These are phyloP conservation scores for Hordeum marinum DNA, from an alignment of 176 grass and related monocot genomes.

Conservation along the genomic window DNA sequence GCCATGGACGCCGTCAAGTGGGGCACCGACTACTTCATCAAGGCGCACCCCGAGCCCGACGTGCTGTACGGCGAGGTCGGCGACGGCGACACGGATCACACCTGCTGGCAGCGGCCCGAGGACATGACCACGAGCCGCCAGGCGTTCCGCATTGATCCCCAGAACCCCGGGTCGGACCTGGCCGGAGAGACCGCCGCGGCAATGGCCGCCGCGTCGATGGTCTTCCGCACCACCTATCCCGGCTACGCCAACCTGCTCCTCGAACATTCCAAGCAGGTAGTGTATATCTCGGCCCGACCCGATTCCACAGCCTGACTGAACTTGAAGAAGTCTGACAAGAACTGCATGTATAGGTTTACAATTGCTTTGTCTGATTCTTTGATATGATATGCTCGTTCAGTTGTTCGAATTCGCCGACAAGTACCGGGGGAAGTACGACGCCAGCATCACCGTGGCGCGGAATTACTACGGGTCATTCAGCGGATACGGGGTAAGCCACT, in stretches of 20 bases:
- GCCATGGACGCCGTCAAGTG: conserved; percentile 92
- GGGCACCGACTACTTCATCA: conserved; percentile 96
- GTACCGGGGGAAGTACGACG: conserved; percentile 83
- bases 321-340: not conserved
- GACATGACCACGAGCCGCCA: conserved; percentile 89
- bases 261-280: conserved; percentile 70
- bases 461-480: conserved; percentile 88
- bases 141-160: conserved; percentile 68
- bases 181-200: conserved; percentile 80
- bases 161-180: conserved; percentile 83
- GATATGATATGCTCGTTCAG: conserved; percentile 9
- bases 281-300: not conserved
- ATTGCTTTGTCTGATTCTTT: not conserved
- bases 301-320: not conserved
- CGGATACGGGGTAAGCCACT: conserved; percentile 57
- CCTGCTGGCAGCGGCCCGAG: conserved; percentile 91
- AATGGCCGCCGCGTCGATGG: conserved; percentile 71
- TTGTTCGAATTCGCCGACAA: conserved; percentile 84
- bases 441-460: conserved; percentile 59
- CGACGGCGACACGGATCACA: conserved; percentile 82
- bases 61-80: conserved; percentile 93
- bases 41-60: conserved; percentile 81
- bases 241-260: conserved; percentile 72
- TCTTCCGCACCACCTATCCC: conserved; percentile 44
- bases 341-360: not conserved